Percentiles rank a stretch among this genome's conserved stretches.
These are phyloP conservation scores for Quercus suber DNA, from an alignment of 306 rosid species.

Conservation along the genomic window DNA sequence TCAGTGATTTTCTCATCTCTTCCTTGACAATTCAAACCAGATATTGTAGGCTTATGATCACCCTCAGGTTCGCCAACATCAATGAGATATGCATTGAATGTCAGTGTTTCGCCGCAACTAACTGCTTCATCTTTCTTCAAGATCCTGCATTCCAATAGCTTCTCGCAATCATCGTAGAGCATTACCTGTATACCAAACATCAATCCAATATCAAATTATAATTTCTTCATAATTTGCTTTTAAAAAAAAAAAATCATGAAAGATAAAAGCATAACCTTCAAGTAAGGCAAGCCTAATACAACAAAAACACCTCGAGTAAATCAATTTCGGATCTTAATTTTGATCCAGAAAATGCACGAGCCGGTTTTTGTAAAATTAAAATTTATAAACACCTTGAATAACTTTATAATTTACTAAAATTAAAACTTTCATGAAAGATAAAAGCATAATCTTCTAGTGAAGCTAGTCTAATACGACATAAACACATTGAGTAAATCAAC, in stretches of 20 bases:
- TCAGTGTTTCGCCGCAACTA: conserved; percentile 49
- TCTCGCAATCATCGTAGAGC: conserved; percentile 68
- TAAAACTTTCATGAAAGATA: neutral
- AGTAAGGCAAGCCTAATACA: no score
- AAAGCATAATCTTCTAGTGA: neutral
- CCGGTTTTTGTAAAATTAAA: no score
- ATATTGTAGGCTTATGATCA: conserved; percentile 23
- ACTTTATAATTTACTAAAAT: neutral
- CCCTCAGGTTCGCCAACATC: conserved; percentile 52
- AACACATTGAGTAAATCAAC: no score
- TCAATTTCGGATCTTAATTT: no score
- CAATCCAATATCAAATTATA: no score
- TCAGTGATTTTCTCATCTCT: conserved; percentile 13
- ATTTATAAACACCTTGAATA: neutral
- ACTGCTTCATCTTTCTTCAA: conserved; percentile 64
- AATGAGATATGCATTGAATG: conserved; percentile 44
- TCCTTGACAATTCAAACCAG: conserved; percentile 31
- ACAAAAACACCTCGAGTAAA: no score
- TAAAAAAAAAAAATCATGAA: no score
- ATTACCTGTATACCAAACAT: conserved; percentile 32
- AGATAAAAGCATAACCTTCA: no score
- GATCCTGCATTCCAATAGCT: conserved; percentile 61
- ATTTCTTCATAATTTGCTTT: no score
- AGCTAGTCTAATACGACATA: neutral
- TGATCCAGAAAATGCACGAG: no score